Evolutionary conservation across 2,329 filamentous ascomycete genomes (phyloP).

Genomic region (Cytospora chrysosperma): DNA sequence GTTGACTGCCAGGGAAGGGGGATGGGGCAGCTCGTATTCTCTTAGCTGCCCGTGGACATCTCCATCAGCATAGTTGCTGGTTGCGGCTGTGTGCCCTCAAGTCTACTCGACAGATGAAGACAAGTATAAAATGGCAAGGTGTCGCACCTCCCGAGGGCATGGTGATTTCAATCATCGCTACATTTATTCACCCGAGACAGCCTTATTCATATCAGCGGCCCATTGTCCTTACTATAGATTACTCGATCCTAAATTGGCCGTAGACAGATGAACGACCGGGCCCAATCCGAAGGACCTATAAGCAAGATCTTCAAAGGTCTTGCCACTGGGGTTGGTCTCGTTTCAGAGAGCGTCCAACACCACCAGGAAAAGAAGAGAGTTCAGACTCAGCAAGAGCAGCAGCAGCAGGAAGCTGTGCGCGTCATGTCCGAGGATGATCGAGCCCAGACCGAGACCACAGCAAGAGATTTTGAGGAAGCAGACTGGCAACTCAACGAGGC

Average conservation of each 20-base stretch:
- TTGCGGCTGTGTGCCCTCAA: neutral
- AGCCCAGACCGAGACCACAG: neutral
- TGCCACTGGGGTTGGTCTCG: conserved; percentile 25
- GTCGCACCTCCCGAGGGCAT: neutral
- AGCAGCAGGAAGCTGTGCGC: neutral
- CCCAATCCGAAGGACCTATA: conserved; percentile 7
- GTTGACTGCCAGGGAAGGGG: neutral
- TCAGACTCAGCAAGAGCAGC: conserved; percentile 6
- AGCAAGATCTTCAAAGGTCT: conserved; percentile 23
- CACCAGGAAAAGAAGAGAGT: conserved; percentile 25
- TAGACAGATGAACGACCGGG: neutral
- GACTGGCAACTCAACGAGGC: conserved; percentile 21
- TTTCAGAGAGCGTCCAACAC: conserved; percentile 26
- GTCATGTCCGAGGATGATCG: neutral
- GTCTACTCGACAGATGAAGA: neutral
- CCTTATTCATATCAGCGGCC: neutral
- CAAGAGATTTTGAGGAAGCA: conserved; percentile 8
- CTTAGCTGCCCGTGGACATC: neutral
- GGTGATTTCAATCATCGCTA: neutral
- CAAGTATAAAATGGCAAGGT: neutral
- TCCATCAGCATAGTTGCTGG: neutral
- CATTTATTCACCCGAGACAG: neutral
- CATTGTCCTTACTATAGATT: neutral
- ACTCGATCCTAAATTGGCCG: neutral
- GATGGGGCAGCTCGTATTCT: neutral